Conservation (phyloP, 345 rosid genomes). For the Pistacia vera region DNA sequence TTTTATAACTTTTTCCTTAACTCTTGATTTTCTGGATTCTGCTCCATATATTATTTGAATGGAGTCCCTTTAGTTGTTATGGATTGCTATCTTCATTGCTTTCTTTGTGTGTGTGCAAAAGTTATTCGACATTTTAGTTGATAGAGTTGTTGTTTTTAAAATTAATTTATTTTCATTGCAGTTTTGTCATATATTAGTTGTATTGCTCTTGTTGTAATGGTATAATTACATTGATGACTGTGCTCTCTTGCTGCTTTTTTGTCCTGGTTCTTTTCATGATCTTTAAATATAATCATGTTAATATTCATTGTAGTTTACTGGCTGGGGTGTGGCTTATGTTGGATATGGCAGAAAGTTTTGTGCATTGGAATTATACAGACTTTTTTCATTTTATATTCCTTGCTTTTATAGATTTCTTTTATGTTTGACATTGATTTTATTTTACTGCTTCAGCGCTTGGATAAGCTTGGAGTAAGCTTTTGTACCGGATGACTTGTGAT, state of each 20-base stretch:
- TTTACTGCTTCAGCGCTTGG: slow-evolving; percentile 44
- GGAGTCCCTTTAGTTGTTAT: too few species aligned
- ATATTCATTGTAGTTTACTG: not conserved
- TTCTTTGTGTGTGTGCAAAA: too few species aligned
- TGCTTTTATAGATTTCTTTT: not conserved
- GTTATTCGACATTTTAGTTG: too few species aligned
- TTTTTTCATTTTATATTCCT: not conserved
- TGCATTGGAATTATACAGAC: not conserved
- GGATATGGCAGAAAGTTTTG: not conserved
- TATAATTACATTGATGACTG: not conserved
- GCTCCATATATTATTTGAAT: not conserved
- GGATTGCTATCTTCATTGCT: too few species aligned
- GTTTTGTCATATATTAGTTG: not conserved
- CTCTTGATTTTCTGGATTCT: not conserved
- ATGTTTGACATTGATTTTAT: slow-evolving; percentile 7
- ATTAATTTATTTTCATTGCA: too few species aligned
- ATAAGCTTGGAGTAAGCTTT: slow-evolving; percentile 54
- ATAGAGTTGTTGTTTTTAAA: too few species aligned
- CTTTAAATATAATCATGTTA: not conserved
- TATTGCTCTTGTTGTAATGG: not conserved
- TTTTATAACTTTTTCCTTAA: too few species aligned
- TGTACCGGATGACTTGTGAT: slow-evolving; percentile 57
- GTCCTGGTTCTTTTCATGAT: not conserved
- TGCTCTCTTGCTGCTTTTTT: not conserved
- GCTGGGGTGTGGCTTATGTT: not conserved